Evolutionary conservation across 805 yeast species (phyloP).

Genomic region (Isabelozyma heimii): DNA sequence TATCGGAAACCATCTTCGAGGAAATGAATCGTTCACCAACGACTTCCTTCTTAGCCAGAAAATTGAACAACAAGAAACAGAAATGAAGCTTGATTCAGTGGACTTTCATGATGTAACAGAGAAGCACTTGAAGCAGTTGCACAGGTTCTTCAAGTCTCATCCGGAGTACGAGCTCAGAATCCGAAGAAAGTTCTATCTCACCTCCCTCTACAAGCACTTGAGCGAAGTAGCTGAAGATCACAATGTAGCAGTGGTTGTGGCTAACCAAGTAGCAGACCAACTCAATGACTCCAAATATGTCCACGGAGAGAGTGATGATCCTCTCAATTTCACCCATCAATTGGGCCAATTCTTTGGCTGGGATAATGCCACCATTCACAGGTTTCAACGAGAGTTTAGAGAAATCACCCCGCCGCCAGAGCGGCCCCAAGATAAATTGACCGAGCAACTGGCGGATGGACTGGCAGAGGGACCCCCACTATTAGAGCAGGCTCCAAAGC

Average conservation of each 20-base stretch:
- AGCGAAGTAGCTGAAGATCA: constrained; percentile 45
- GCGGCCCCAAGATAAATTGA: too few relatives aligned
- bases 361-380: constrained; percentile 44
- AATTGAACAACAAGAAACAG: constrained; percentile 16
- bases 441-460: not conserved
- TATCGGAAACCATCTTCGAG: constrained; percentile 75
- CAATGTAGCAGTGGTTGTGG: constrained; percentile 61
- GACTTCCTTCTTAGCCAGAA: constrained; percentile 29
- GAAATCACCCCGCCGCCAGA: not conserved
- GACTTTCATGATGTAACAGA: constrained; percentile 11
- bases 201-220: constrained; percentile 46
- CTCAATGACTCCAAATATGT: constrained; percentile 20
- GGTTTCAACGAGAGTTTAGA: constrained; percentile 6
- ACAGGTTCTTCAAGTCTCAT: constrained; percentile 17
- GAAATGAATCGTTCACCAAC: constrained; percentile 43
- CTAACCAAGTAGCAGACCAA: constrained; percentile 79
- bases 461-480: not conserved
- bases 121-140: constrained; percentile 14
- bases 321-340: constrained; percentile 58
- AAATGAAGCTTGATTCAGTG: constrained; percentile 4
- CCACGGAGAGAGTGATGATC: constrained; percentile 13
- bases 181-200: constrained; percentile 41
- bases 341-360: constrained; percentile 75
- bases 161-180: constrained; percentile 27
- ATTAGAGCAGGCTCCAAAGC: too few relatives aligned